Evolutionary conservation across 345 rosid genomes (phyloP).

Genomic region (Eucalyptus pumila): DNA sequence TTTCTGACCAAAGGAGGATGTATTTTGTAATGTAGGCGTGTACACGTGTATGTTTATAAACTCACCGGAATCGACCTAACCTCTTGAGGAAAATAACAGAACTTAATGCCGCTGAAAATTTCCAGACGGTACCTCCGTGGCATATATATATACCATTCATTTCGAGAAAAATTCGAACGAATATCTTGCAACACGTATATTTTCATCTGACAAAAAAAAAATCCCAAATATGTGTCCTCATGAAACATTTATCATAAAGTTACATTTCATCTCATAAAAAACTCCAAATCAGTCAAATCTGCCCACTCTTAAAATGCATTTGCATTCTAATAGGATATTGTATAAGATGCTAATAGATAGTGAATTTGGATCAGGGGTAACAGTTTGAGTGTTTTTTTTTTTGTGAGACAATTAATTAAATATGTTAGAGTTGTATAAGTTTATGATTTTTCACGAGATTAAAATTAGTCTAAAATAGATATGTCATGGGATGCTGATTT

Average conservation of each 20-base stretch:
- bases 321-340: neutral
- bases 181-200: neutral
- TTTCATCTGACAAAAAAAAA: neutral
- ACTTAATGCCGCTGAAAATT: neutral
- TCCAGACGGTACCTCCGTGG: neutral
- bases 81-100: neutral
- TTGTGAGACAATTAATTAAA: neutral
- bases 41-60: neutral
- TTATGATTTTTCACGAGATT: neutral
- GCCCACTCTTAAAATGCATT: neutral
- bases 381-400: neutral
- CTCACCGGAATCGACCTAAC: neutral
- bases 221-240: neutral
- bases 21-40: neutral
- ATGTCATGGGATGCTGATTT: neutral
- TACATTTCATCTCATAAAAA: neutral
- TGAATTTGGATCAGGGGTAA: neutral
- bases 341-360: neutral
- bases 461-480: neutral
- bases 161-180: rapidly evolving
- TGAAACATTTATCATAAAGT: neutral
- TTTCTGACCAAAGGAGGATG: neutral
- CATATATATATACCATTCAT: neutral
- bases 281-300: rapidly evolving
- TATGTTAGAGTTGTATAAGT: neutral